Conservation (phyloP, 495 filamentous ascomycete species). For the Gamarada debralockiae region DNA sequence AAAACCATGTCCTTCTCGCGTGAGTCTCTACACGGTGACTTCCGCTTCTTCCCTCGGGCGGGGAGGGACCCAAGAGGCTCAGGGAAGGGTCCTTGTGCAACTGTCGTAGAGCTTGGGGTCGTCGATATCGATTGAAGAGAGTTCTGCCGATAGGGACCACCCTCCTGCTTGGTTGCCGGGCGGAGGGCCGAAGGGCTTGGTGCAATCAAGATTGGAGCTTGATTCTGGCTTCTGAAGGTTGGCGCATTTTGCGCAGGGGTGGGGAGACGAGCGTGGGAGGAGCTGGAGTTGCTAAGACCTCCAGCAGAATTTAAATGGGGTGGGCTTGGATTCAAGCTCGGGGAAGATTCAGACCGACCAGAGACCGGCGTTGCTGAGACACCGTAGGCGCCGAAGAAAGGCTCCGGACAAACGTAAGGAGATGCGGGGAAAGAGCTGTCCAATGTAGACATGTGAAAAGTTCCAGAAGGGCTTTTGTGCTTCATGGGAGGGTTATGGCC, state of each 20-base stretch:
- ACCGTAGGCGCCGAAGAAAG: conserved; percentile 13
- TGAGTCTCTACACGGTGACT: not conserved
- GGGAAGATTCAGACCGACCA: conserved; percentile 7
- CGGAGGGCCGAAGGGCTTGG: conserved; percentile 13
- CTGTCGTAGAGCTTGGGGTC: not conserved
- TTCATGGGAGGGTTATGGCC: conserved; percentile 18
- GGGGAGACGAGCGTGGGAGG: not conserved
- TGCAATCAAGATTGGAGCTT: conserved; percentile 18
- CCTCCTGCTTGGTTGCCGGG: conserved; percentile 1
- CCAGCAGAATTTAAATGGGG: conserved; percentile 10
- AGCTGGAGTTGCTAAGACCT: not conserved
- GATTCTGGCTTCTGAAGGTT: conserved; percentile 8
- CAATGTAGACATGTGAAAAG: conserved; percentile 4
- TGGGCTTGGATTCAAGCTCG: conserved; percentile 8
- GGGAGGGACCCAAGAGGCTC: not conserved
- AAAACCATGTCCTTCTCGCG: not conserved
- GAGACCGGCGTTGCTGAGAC: conserved; percentile 14
- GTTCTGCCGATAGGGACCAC: conserved; percentile 5
- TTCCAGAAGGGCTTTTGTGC: conserved; percentile 10
- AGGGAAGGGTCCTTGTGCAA: not conserved
- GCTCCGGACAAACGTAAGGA: conserved; percentile 4
- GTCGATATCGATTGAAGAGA: conserved; percentile 8
- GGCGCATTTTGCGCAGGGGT: not conserved
- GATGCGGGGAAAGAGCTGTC: conserved; percentile 15
- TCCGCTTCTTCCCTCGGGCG: not conserved